phyloP scores from a whole-genome alignment of 345 rosid genomes.

The Noccaea caerulescens region DNA sequence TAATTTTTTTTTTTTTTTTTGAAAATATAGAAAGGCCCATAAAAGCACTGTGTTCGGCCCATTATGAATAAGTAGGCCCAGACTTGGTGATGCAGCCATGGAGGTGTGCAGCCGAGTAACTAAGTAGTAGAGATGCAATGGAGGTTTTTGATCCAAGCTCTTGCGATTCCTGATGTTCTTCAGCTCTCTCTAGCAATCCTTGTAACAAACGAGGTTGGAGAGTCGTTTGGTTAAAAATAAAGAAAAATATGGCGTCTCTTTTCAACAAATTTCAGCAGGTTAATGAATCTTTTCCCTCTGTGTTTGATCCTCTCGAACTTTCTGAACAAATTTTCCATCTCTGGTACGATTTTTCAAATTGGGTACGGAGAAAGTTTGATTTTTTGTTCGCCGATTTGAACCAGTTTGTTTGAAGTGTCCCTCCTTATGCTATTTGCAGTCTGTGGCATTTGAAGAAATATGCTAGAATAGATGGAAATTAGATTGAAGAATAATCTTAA shows the following conservation, averaged over 20 bases:
- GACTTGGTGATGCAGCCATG: slow-evolving; percentile 4
- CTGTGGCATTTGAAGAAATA: slow-evolving; percentile 5
- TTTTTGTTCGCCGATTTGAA: slow-evolving; percentile 1
- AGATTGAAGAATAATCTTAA: slow-evolving; percentile 23
- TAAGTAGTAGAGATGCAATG: neutral
- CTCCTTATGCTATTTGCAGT: neutral
- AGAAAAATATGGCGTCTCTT: slow-evolving; percentile 41
- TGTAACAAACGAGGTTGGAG: slow-evolving; percentile 1
- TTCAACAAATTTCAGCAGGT: slow-evolving; percentile 48
- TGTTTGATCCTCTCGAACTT: slow-evolving; percentile 17
- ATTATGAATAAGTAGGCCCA: slow-evolving; percentile 18
- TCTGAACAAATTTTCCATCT: slow-evolving; percentile 4
- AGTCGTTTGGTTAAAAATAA: neutral
- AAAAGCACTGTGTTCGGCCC: neutral
- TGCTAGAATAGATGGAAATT: slow-evolving; percentile 9
- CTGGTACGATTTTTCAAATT: neutral
- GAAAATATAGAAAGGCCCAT: slow-evolving; percentile 6
- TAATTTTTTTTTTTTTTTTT: too few relatives aligned
- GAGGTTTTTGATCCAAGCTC: slow-evolving; percentile 22
- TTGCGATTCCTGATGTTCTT: slow-evolving; percentile 17
- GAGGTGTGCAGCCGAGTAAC: slow-evolving; percentile 30
- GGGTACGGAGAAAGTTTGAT: slow-evolving; percentile 28
- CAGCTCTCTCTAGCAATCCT: slow-evolving; percentile 2
- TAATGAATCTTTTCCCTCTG: slow-evolving; percentile 28
- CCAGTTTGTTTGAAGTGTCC: neutral